Evolutionary conservation across 1,284 basidiomycete species (phyloP), one percentile per base, ranked within the genome.

Genomic region (Moesziomyces sp.): DNA sequence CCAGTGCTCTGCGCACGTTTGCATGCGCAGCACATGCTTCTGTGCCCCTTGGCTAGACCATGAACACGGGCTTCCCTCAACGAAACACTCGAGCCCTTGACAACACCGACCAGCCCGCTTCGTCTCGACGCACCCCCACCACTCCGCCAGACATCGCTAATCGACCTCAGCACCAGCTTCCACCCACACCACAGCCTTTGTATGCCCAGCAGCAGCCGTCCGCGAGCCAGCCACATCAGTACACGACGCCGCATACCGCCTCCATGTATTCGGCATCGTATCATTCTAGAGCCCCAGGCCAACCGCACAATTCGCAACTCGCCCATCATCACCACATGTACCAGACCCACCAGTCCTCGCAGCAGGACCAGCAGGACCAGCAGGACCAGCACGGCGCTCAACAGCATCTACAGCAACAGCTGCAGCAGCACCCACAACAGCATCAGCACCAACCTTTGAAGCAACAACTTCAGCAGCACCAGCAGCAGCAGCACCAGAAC

Each of bases 231-330:
- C 55, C 38, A 26, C 34, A 40, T 7, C 24, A 42, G n/a, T 44
- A 40, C 9, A 46, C 34, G 23, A 9, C 44, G 21, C 30, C 19
- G 0, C 46, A 30, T 34, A 19, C 16, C 18, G 34, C 52, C 13
- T 43, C 56, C 24, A 69, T 69, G 66, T 51, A 58, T 42, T 52
- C 45, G 42, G 34, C 59, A 14, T 40, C 45, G 23, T 55, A 60
- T 18, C 58, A 56, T 19, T 46, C 30, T 9, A 55, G 54, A 43
- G 14, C 42, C 21, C 49, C 50, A 5, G 46, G 23, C 28, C 56
- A 63, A 30, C 59, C 49, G 34, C 42, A 35, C 21, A 21, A 46
- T 26, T 9, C 23, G 8, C 45, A 26, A 8, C 45, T 23, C 18
- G 6, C 24, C 6, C 46, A 16, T 28, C 30, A 49, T 19, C 45